Evolutionary conservation across 106 monocot genomes (phyloP), one percentile per base, ranked within the genome.

Genomic region (Dendrobium chrysotoxum): DNA sequence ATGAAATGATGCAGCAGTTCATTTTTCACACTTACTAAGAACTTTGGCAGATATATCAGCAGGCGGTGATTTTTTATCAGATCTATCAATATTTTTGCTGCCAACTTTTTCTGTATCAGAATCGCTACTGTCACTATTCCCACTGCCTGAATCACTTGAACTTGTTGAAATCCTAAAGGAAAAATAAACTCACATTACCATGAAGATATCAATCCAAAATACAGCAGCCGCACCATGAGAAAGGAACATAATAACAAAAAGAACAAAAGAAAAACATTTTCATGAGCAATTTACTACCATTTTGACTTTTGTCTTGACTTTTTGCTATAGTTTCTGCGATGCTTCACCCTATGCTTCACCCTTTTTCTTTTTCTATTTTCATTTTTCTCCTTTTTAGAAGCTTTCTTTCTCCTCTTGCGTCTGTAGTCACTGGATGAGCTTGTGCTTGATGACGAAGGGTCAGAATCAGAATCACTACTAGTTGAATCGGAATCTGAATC

Each of bases 351-450:
- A 47, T 16, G 68, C 9, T 53, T 67, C 11, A 73, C 85, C 15
- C 47, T 76, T 55, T 76, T 82, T 38, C 79, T 80, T 78, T 75
- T 82, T 23, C 67, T 78, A 75, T 45, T 77, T 46, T 71, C 81
- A 40, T 73, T 30, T 66, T 64, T 83, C 17, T 84, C 77, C 53
- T 86, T 84, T 64, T 54, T 77, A 38, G 83, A 79, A 77, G 84
- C 39, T 80, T 79, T 86, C 79, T 82, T 89, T 77, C 84, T 86
- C 65, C 80, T 86, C 82, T 76, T 86, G 42, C 72, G 84, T n/a
- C 84, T 79, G 40, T 78, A 61, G 45, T 86, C 89, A 84, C 89
- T 89, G 23, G 89, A 89, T 20, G 84, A 89, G 81, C 85, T 88
- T 83, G 86, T 57, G 72, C 82, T 81, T 53, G 80, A 50, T 13